phyloP scores from a whole-genome alignment of 345 rosid genomes.

The Excoecaria agallocha region DNA sequence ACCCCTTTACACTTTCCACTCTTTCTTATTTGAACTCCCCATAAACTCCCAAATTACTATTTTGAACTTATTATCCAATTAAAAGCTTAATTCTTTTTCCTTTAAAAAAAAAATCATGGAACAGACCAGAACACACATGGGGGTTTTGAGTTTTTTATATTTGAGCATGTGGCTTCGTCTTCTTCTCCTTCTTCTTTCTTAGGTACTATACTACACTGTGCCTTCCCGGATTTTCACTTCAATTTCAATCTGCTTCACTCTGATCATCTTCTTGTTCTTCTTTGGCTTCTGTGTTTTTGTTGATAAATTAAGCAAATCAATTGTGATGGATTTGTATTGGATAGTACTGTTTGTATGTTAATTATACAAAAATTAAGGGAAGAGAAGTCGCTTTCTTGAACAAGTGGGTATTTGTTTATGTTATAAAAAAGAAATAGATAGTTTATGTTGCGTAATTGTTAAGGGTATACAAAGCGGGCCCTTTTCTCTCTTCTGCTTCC shows the following conservation, averaged over 20 bases:
- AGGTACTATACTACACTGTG: not conserved
- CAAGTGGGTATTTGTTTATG: not conserved
- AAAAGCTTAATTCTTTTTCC: slow-evolving; percentile 1
- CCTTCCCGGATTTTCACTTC: not conserved
- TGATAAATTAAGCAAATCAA: not conserved
- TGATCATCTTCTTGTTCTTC: not conserved
- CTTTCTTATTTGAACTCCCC: slow-evolving; percentile 32
- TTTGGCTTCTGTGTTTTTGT: not conserved
- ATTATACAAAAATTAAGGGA: not conserved
- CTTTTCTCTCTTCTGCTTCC: slow-evolving; percentile 38
- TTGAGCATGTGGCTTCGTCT: slow-evolving; percentile 16
- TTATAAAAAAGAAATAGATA: slow-evolving; percentile 34
- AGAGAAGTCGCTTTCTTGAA: slow-evolving; percentile 1
- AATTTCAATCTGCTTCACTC: not conserved
- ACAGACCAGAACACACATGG: slow-evolving; percentile 28
- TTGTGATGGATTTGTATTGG: not conserved
- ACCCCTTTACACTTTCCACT: slow-evolving; percentile 1
- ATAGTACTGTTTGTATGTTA: not conserved
- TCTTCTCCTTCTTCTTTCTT: not conserved
- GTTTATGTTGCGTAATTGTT: slow-evolving; percentile 47
- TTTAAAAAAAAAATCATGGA: slow-evolving; percentile 14
- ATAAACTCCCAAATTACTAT: slow-evolving; percentile 35
- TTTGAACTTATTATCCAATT: slow-evolving; percentile 39
- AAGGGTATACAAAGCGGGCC: slow-evolving; percentile 35
- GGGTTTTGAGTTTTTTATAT: slow-evolving; percentile 10